Evolutionary conservation across 2,329 filamentous ascomycete genomes (phyloP).

Genomic region (Aureobasidium lini): DNA sequence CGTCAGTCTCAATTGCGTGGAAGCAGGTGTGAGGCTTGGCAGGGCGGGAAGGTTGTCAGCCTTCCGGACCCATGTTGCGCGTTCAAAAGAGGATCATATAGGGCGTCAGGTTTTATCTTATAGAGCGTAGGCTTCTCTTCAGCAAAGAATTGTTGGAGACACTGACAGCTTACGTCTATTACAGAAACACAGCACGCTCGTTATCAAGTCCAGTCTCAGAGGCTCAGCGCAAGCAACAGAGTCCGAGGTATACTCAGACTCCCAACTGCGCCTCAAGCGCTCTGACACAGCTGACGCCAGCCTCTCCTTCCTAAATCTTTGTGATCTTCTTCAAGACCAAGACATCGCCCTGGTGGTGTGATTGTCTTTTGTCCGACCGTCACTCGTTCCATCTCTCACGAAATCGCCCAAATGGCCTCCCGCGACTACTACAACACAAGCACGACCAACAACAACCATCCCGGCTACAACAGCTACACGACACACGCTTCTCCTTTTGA

Average conservation of each 20-base stretch:
- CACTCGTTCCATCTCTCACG: not conserved
- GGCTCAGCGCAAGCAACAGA: no score
- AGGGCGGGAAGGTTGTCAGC: not conserved
- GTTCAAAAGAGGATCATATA: not conserved
- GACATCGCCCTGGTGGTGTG: slow-evolving; percentile 1
- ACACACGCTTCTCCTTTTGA: slow-evolving; percentile 17
- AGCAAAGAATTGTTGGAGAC: no score
- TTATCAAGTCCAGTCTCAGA: no score
- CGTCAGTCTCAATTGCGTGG: not conserved
- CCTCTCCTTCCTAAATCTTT: not conserved
- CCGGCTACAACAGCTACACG: slow-evolving; percentile 32
- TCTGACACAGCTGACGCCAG: not conserved
- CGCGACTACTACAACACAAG: slow-evolving; percentile 57
- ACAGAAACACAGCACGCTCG: no score
- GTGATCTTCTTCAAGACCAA: not conserved
- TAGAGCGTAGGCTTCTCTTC: no score
- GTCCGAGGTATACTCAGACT: not conserved
- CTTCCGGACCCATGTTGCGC: not conserved
- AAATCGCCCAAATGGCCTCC: slow-evolving; percentile 34
- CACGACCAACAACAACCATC: slow-evolving; percentile 30
- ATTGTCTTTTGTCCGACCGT: not conserved
- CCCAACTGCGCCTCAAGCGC: not conserved
- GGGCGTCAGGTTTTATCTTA: no score
- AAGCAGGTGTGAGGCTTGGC: not conserved
- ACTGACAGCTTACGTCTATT: no score